Percentiles rank a stretch among this genome's conserved stretches.
Conservation (phyloP, 2,329 filamentous ascomycete species). For the Calonectria ilicicola region DNA sequence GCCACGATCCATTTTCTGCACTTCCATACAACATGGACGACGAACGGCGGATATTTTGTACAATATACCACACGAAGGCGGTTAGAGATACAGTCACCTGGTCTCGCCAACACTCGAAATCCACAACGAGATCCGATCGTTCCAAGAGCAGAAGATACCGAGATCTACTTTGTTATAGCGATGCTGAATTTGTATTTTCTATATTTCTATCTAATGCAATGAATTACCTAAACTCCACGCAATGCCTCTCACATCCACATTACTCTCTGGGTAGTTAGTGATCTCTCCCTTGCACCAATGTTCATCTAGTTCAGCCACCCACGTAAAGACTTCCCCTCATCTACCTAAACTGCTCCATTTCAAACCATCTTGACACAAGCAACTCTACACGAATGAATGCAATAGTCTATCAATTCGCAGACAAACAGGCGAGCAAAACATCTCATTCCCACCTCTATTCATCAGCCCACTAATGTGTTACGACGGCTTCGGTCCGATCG, state of each 20-base stretch:
- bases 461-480: conserved; percentile 57
- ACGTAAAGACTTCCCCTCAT: neutral
- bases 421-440: neutral
- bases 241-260: neutral
- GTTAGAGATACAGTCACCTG: neutral
- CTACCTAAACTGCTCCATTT: neutral
- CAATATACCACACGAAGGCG: neutral
- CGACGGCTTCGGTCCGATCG: conserved; percentile 54
- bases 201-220: conserved; percentile 6
- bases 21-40: neutral
- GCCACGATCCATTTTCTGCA: neutral
- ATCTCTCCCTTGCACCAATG: neutral
- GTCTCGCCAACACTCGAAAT: neutral
- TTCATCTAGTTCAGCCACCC: neutral
- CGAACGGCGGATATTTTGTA: neutral
- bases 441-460: neutral
- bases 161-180: conserved; percentile 1
- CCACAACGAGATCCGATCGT: neutral
- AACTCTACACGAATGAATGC: neutral
- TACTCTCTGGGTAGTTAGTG: neutral
- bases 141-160: neutral
- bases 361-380: neutral
- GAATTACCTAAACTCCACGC: neutral
- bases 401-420: neutral
- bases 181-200: neutral